phyloP scores from a whole-genome alignment of 768 basidiomycete genomes.

The Clitopilus passeckerianus region DNA sequence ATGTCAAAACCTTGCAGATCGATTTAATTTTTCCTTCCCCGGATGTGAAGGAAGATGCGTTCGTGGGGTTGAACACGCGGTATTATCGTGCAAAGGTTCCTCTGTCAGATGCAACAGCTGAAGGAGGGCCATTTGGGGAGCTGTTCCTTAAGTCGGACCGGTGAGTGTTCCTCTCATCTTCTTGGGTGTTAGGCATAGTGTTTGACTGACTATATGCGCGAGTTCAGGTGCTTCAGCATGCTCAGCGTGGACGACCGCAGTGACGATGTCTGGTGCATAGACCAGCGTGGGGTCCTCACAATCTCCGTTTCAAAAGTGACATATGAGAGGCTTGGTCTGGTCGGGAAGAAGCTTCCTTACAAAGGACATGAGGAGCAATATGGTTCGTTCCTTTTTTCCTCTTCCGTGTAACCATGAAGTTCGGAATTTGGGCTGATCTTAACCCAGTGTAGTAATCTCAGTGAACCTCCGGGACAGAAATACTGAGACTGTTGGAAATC shows the following conservation, averaged over 20 bases:
- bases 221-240: conserved; percentile 19
- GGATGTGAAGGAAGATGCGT: conserved; percentile 26
- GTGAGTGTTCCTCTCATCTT: neutral
- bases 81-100: conserved; percentile 41
- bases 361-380: conserved; percentile 41
- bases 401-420: conserved; percentile 2
- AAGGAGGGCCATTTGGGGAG: conserved; percentile 24
- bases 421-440: neutral
- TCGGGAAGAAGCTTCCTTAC: conserved; percentile 52
- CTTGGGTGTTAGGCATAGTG: neutral
- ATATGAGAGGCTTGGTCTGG: conserved; percentile 58
- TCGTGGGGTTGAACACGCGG: conserved; percentile 34
- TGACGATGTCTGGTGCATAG: conserved; percentile 69
- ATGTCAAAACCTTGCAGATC: conserved; percentile 32
- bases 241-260: conserved; percentile 24
- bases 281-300: conserved; percentile 55
- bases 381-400: conserved; percentile 29
- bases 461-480: conserved; percentile 34
- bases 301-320: conserved; percentile 50
- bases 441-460: conserved; percentile 36
- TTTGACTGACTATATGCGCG: neutral
- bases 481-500: conserved; percentile 28
- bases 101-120: conserved; percentile 38
- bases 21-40: conserved; percentile 57
- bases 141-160: conserved; percentile 1